Base-by-base conservation (phyloP, 2,329 filamentous ascomycete genomes). In the Sclerotinia minor region DNA sequence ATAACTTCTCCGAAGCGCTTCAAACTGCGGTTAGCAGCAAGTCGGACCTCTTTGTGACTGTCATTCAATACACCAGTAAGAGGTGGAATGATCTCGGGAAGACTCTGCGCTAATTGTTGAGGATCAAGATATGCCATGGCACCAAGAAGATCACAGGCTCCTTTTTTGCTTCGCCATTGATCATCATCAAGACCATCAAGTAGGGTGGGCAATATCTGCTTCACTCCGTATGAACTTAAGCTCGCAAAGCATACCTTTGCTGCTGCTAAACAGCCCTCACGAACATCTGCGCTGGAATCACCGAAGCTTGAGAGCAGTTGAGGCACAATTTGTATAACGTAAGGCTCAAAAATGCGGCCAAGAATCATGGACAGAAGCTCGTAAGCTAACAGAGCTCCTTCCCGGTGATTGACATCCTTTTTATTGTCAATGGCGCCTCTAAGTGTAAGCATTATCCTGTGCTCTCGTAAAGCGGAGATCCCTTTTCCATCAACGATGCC, bases 1-100 rank as follows among this genome's bases (percentile, higher is more conserved):
- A 99, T 99, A 73, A 99, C 96, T 79, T 99, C 96, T 72, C 96
- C 95, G 77, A 99, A 99, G 67, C 95, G 90, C 81, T 99, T 96
- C 81, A 99, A 84, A 81, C 93, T 97, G 80, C 94, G 89, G 79
- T 99, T 99, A 9, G 95, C 95, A 29, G 92, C 94, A 55, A 88
- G 83, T 69, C 95, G 88, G 44, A 99, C 95, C 80, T 99, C 95
- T 79, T 99, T 99, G 81, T 99, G 95, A 75, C 92, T 97, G 81
- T 99, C 95, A 73, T 97, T 99, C 68, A 99, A 82, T 4, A 98
- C 95, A 57, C 90, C 89, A 1, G 96, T 98, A 68, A 99, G 84
- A 21, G 96, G 94, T 35, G 96, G 95, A 73, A 99, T 99, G 73
- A 99, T 99, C 67, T 96, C 94, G 2, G 95, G 95, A 75, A 99